These are phyloP conservation scores for Tricholoma terreum DNA, from an alignment of 768 basidiomycete genomes.

Conservation along the genomic window DNA sequence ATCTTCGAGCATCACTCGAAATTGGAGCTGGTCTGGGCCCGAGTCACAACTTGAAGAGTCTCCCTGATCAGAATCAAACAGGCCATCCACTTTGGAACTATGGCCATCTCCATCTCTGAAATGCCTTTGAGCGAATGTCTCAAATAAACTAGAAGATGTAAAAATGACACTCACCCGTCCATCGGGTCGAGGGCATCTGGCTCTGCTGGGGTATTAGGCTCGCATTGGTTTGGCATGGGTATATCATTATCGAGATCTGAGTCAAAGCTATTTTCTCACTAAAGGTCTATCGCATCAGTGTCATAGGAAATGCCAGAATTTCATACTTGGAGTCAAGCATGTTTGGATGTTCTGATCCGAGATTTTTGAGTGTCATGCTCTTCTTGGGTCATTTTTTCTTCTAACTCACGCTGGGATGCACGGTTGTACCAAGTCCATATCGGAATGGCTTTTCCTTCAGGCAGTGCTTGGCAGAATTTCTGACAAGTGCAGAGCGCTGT, in stretches of 20 bases:
- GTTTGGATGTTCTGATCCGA: neutral
- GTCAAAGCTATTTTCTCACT: no score
- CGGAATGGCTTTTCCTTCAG: no score
- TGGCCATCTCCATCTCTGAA: no score
- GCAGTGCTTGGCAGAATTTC: neutral
- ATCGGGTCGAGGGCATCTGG: neutral
- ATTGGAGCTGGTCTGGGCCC: neutral
- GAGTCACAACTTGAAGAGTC: neutral
- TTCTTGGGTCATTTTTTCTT: neutral
- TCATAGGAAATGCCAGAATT: no score
- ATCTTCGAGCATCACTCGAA: neutral
- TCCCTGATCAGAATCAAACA: neutral
- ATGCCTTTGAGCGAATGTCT: no score
- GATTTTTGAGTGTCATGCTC: neutral
- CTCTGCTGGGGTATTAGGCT: no score
- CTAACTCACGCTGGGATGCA: neutral
- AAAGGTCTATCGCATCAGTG: no score
- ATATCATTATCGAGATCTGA: no score
- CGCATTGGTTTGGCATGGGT: neutral
- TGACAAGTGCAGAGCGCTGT: no score
- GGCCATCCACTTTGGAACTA: no score
- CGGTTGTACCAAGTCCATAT: neutral
- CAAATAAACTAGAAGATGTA: no score
- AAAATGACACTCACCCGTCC: neutral
- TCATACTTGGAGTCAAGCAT: no score